Conservation (phyloP, 2,329 filamentous ascomycete genomes). For the Aspergillus pseudonomiae region DNA sequence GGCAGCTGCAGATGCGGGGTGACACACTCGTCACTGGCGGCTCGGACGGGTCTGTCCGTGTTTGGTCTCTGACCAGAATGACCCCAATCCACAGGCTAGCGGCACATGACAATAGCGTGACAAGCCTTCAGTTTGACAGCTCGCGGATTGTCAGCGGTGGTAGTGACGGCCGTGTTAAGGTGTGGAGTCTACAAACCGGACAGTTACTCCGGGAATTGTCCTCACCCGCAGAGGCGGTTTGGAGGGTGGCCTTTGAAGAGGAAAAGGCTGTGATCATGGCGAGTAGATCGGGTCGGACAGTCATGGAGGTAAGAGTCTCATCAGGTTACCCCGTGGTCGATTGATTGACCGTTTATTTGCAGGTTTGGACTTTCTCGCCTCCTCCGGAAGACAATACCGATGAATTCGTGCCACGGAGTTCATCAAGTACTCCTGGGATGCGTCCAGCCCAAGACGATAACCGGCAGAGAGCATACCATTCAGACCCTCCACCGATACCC, state of each 20-base stretch:
- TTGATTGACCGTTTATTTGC: constrained; percentile 33
- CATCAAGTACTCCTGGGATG: constrained; percentile 37
- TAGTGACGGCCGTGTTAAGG: constrained; percentile 95
- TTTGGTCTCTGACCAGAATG: constrained; percentile 92
- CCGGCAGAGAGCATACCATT: constrained; percentile 31
- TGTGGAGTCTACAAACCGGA: constrained; percentile 94
- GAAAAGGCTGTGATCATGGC: constrained; percentile 98
- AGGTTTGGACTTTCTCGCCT: constrained; percentile 96
- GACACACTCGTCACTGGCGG: constrained; percentile 95
- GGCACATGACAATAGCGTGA: constrained; percentile 97
- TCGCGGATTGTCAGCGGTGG: constrained; percentile 93
- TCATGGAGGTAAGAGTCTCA: constrained; percentile 87
- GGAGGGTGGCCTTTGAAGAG: constrained; percentile 96
- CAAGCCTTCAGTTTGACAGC: constrained; percentile 95
- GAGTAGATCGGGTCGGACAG: constrained; percentile 77
- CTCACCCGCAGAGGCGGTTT: constrained; percentile 89
- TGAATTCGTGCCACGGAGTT: constrained; percentile 32
- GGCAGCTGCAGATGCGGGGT: constrained; percentile 92
- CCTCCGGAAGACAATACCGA: constrained; percentile 51
- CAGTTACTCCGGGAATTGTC: constrained; percentile 89
- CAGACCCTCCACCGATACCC: constrained; percentile 34
- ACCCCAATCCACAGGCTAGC: constrained; percentile 91
- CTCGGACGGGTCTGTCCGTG: constrained; percentile 91
- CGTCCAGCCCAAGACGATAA: constrained; percentile 23
- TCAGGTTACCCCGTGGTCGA: neutral